A percentile compares a stretch with the other conserved stretches of the same genome.
These are phyloP conservation scores for Coemansia sp. DNA, from an alignment of 192 early-diverging fungal species.

Conservation along the genomic window DNA sequence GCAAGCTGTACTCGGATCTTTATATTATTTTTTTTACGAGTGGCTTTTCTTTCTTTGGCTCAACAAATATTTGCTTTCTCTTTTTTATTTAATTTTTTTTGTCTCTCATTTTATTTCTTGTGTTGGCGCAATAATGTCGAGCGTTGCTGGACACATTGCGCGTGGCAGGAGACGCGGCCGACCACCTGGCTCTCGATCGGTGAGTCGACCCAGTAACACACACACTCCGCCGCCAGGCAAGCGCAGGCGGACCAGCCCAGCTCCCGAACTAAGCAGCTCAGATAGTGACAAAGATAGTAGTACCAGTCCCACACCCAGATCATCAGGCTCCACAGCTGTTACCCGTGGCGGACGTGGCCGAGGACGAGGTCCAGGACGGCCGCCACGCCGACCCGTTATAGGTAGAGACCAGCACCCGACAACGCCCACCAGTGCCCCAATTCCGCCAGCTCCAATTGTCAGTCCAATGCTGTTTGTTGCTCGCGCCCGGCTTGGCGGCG, in stretches of 20 bases:
- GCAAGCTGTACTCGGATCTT: neutral
- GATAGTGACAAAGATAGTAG: neutral
- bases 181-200: constrained; percentile 34
- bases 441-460: neutral
- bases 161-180: constrained; percentile 46
- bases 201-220: constrained; percentile 1
- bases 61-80: constrained; percentile 4
- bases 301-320: neutral
- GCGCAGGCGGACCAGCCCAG: constrained; percentile 2
- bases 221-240: neutral
- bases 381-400: neutral
- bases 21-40: neutral
- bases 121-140: constrained; percentile 12
- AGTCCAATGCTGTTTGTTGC: constrained; percentile 19
- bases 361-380: constrained; percentile 6
- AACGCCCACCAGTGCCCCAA: neutral
- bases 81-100: constrained; percentile 8
- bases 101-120: constrained; percentile 4
- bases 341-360: constrained; percentile 6
- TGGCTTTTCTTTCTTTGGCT: neutral
- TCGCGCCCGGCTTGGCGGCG: neutral
- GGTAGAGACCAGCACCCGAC: neutral
- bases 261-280: neutral
- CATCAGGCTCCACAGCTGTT: neutral
- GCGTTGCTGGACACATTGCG: constrained; percentile 18